These are phyloP conservation scores for Malus hybrid DNA, from an alignment of 331 rosid genomes.

Conservation along the genomic window DNA sequence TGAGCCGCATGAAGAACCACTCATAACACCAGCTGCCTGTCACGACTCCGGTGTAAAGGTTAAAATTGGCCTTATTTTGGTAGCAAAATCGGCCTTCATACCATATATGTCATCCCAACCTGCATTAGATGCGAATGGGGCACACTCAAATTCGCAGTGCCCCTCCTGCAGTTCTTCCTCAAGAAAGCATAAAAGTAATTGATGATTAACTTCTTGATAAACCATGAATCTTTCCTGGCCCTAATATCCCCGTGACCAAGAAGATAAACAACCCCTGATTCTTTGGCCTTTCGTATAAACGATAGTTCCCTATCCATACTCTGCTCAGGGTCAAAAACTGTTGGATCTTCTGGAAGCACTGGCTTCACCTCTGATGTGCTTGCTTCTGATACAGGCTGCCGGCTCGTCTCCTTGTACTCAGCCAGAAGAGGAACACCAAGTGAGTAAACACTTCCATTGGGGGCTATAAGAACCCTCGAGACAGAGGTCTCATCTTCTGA, in stretches of 20 bases:
- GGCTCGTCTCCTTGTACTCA: constrained; percentile 34
- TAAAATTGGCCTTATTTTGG: not conserved
- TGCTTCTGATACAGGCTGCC: constrained; percentile 45
- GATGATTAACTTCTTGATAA: constrained; percentile 79
- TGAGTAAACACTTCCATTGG: constrained; percentile 92
- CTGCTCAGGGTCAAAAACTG: constrained; percentile 67
- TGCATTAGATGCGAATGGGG: constrained; percentile 96
- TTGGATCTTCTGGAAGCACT: constrained; percentile 31
- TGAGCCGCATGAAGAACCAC: not conserved
- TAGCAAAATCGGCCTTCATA: constrained; percentile 43
- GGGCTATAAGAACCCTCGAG: constrained; percentile 76
- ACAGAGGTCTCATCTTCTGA: constrained; percentile 41
- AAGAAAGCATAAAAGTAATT: constrained; percentile 88
- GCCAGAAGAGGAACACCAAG: constrained; percentile 83
- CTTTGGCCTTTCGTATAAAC: constrained; percentile 86
- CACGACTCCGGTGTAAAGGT: not conserved
- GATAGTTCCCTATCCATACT: constrained; percentile 85
- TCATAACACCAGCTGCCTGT: not conserved
- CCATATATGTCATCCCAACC: constrained; percentile 99
- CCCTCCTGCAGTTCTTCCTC: constrained; percentile 93
- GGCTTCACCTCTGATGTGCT: constrained; percentile 51
- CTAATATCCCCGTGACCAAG: constrained; percentile 95
- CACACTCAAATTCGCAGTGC: constrained; percentile 79
- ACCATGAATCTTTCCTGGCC: constrained; percentile 98
- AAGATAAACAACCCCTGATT: constrained; percentile 94